Percentiles rank a stretch among this genome's conserved stretches.
These are phyloP conservation scores for Viola odorata DNA, from an alignment of 345 rosid genomes.

Conservation along the genomic window DNA sequence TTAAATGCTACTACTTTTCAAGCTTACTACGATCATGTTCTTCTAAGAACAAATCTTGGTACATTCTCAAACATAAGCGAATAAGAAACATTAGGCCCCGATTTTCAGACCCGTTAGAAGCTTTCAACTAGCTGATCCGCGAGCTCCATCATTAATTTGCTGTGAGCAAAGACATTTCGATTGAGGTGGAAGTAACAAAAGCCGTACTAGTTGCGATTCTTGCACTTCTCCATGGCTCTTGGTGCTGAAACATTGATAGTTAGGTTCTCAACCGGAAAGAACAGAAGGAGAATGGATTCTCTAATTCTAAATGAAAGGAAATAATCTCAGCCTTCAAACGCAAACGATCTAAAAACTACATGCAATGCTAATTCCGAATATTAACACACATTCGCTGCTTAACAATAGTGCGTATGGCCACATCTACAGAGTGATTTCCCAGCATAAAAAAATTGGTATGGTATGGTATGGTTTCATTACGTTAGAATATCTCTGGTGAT, in stretches of 20 bases:
- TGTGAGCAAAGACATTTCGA: background rate
- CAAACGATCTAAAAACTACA: background rate
- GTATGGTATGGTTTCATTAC: background rate
- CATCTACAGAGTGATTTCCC: background rate
- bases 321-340: background rate
- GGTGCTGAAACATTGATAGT: slow-evolving; percentile 42
- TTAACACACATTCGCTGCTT: background rate
- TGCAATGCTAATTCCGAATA: background rate
- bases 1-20: background rate
- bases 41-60: slow-evolving; percentile 12
- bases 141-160: background rate
- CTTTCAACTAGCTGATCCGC: slow-evolving; percentile 7
- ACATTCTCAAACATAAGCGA: slow-evolving; percentile 2
- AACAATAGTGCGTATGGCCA: background rate
- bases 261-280: background rate
- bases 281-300: slow-evolving; percentile 1
- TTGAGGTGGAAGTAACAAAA: background rate
- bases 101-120: slow-evolving; percentile 1
- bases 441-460: background rate
- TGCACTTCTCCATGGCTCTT: slow-evolving; percentile 62
- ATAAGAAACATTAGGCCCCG: slow-evolving; percentile 2
- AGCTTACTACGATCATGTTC: background rate
- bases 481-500: background rate
- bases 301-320: background rate
- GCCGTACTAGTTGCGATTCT: slow-evolving; percentile 29